These are phyloP conservation scores for Steccherinum ochraceum DNA, from an alignment of 768 basidiomycete species.

Conservation along the genomic window DNA sequence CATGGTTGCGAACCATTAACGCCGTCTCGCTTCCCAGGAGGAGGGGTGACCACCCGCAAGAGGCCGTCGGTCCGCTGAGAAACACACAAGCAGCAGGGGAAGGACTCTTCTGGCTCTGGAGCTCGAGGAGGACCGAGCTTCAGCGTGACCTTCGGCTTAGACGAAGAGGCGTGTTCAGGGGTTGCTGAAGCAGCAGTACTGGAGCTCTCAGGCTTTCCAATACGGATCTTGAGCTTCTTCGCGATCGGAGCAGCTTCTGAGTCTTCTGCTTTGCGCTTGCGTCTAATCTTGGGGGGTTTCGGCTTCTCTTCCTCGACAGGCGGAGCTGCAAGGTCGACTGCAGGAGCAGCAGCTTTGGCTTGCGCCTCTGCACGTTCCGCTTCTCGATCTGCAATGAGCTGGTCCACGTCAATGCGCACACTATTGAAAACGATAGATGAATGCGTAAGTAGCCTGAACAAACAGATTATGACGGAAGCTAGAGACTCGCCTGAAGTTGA, in stretches of 20 bases:
- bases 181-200: conserved; percentile 13
- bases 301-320: conserved; percentile 7
- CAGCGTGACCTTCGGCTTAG: conserved; percentile 45
- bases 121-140: conserved; percentile 58
- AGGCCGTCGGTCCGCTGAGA: conserved; percentile 48
- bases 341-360: conserved; percentile 13
- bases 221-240: conserved; percentile 43
- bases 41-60: conserved; percentile 64
- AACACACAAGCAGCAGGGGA: conserved; percentile 67
- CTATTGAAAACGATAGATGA: conserved; percentile 31
- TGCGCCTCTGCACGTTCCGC: conserved; percentile 33
- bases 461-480: neutral
- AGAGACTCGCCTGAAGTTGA: conserved; percentile 56
- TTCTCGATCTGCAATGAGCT: conserved; percentile 65
- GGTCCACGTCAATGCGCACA: conserved; percentile 91
- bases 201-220: conserved; percentile 22
- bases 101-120: conserved; percentile 39
- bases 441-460: neutral
- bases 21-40: conserved; percentile 42
- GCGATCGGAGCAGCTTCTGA: conserved; percentile 29
- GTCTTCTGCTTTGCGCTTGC: conserved; percentile 39
- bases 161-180: conserved; percentile 2
- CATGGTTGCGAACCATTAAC: conserved; percentile 36
- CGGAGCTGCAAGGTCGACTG: too few species aligned
- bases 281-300: conserved; percentile 13